Evolutionary conservation across 257 asterid genomes (phyloP), one percentile per base, ranked within the genome.

Genomic region (Forsythia viridissima): DNA sequence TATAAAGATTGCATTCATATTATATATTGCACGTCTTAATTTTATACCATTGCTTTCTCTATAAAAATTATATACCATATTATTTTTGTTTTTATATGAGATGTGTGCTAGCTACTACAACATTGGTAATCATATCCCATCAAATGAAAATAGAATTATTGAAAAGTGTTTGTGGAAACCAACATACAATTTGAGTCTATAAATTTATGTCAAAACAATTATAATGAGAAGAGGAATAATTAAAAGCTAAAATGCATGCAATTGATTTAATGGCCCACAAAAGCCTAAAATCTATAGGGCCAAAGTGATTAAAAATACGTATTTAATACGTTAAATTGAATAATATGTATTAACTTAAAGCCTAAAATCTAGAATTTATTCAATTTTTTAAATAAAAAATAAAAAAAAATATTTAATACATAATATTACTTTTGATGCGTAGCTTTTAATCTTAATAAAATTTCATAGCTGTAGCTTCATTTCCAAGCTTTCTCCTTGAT

Each of bases 71-170:
- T 20, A 57, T 20, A 5, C 66, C n/a, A n/a, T 34, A 21, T 59
- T n/a, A 21, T 59, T 59, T n/a, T 59, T n/a, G 34, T 59, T 59
- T 8, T 8, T 21, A 41, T 43, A 21, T 20, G 13, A n/a, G 11
- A 59, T n/a, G 9, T 5, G 67, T 59, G 36, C 67, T 8, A 20
- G 34, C 11, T 59, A 12, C 24, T 59, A 6, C 8, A 43, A 6
- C 11, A 43, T 21, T 63, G 39, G 70, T 63, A 63, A 63, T 63
- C 40, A 63, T 63, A 30, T 24, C 70, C 40, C 70, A 63, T 63
- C 70, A 30, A 63, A 30, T 63, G 70, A n/a, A 63, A 63, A 63
- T 63, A 63, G 70, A 63, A 39, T 63, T 63, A 30, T 63, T 63
- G 16, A 24, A 63, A 63, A 63, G 70, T 63, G n/a, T 24, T 30